Base-by-base conservation (phyloP, 805 yeast species). In the Yarrowia bubula region DNA sequence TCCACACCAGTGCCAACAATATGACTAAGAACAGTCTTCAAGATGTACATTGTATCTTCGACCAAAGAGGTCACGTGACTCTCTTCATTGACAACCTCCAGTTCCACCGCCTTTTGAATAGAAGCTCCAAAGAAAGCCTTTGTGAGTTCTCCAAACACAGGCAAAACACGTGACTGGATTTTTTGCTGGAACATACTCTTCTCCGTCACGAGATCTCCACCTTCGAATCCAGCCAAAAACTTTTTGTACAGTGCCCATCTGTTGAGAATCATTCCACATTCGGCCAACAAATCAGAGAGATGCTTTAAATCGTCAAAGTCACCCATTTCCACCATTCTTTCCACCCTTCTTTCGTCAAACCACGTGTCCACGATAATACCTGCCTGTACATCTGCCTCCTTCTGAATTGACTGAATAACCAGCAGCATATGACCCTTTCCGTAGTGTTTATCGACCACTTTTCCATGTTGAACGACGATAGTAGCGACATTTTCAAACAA, bases 301-400 rank as follows among this genome's bases (percentile, higher is more conserved):
- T 86, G 84, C 15, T 84, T 83, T n/a, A 88, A 79, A 6, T 89
- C 77, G 11, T 75, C 71, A 1, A 69, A 55, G 11, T 55, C 47
- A 11, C 32, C 47, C 61, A 55, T n/a, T 8, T 37, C 41, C 31
- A 55, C 61, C 61, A 55, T 55, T 13, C 28, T 39, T 10, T 55
- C 61, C 13, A 55, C 61, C 38, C 86, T 79, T 68, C 90, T 82
- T 33, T 84, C 81, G 70, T 92, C 98, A 77, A 86, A 83, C 71
- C 90, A 90, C 0, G 95, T 89, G 74, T 93, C 98, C 64, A 89
- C 80, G 4, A 95, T 89, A 48, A 95, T 79, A 0, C 96, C 96
- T 31, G 93, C 87, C 72, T 95, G 99, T n/a, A 92, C 80, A 72
- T 95, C 99, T 35, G 95, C 87, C 72, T 95, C 99, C 58, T 83